Evolutionary conservation across 164 flowering plant species (phyloP).

Genomic region (Liquidambar formosana): DNA sequence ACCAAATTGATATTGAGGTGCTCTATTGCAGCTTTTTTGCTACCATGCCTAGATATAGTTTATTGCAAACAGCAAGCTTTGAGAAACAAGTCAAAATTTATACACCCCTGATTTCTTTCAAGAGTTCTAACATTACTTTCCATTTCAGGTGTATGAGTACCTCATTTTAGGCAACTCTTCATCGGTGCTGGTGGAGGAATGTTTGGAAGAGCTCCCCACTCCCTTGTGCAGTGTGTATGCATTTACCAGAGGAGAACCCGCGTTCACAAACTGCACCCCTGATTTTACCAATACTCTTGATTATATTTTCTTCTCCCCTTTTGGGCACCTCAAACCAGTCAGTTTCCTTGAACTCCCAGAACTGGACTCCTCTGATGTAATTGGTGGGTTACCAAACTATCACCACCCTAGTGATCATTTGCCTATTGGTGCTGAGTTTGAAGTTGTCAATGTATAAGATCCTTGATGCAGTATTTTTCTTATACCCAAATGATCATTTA

Average conservation of each 20-base stretch:
- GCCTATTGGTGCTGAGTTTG: constrained; percentile 89
- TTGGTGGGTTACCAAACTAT: constrained; percentile 83
- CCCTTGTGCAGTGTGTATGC: constrained; percentile 71
- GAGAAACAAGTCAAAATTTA: background rate
- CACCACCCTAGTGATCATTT: constrained; percentile 95
- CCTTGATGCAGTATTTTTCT: no score
- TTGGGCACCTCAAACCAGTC: constrained; percentile 59
- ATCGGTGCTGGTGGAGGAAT: constrained; percentile 16
- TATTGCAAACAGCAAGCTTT: background rate
- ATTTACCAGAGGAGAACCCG: constrained; percentile 71
- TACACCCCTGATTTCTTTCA: background rate
- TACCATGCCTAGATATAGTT: background rate
- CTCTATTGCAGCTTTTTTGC: background rate
- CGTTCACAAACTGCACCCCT: constrained; percentile 95
- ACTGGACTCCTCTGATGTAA: constrained; percentile 58
- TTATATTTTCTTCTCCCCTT: constrained; percentile 72
- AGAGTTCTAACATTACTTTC: background rate
- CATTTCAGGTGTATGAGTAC: constrained; percentile 74
- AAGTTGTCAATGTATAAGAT: constrained; percentile 21
- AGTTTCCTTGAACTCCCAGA: constrained; percentile 79
- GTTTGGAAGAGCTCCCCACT: constrained; percentile 48
- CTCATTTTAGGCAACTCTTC: constrained; percentile 58
- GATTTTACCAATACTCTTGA: constrained; percentile 88
- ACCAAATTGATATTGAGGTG: background rate
- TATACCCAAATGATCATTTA: no score